These are phyloP conservation scores for Penicillium sp. DNA, from an alignment of 2,329 filamentous ascomycete species.

Conservation along the genomic window DNA sequence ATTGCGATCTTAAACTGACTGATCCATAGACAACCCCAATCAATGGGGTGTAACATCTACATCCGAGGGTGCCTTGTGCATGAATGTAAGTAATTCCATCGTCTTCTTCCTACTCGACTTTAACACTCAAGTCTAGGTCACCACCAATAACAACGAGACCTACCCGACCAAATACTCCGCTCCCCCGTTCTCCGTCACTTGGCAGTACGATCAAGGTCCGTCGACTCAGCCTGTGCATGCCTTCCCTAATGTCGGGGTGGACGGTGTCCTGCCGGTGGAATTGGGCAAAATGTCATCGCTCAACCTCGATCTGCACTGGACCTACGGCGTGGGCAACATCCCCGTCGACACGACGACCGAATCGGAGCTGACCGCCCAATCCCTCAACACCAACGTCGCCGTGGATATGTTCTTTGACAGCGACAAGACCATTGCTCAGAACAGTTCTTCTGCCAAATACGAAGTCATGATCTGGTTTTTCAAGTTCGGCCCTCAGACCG, in stretches of 20 bases:
- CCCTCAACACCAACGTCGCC: conserved; percentile 53
- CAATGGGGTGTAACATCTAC: conserved; percentile 48
- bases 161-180: conserved; percentile 47
- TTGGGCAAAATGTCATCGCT: conserved; percentile 41
- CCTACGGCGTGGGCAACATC: conserved; percentile 46
- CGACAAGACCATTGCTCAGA: conserved; percentile 38
- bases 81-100: conserved; percentile 46
- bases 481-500: conserved; percentile 43
- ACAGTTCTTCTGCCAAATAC: conserved; percentile 39
- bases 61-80: conserved; percentile 44
- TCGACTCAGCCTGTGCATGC: conserved; percentile 49
- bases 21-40: conserved; percentile 50
- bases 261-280: conserved; percentile 43
- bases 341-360: conserved; percentile 35
- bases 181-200: conserved; percentile 51
- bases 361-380: conserved; percentile 30
- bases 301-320: conserved; percentile 48
- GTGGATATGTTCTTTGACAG: conserved; percentile 56
- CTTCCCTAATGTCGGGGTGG: conserved; percentile 51
- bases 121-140: conserved; percentile 36
- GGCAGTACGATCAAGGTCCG: conserved; percentile 47
- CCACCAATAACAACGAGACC: conserved; percentile 48
- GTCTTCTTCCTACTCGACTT: not conserved
- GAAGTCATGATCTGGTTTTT: conserved; percentile 58
- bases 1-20: not conserved